Base-by-base conservation (phyloP, 345 rosid species). In the Dovyalis caffra region DNA sequence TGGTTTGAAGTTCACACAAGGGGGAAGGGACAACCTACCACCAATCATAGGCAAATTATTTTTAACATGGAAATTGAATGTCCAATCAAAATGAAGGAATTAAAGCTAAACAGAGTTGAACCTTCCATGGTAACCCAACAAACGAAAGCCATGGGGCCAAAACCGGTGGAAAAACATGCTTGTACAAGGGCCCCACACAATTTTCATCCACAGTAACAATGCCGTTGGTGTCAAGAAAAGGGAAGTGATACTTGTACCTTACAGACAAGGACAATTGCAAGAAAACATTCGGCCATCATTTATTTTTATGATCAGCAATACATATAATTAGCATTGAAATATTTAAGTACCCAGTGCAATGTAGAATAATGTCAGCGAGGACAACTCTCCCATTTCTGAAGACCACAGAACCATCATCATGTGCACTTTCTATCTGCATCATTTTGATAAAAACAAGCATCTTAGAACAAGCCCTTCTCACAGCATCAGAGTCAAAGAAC, bases 161-260 rank as follows among this genome's bases (percentile, higher is more conserved):
- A 21, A 33, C 75, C 8, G 97, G 95, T 25, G 94, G 92, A 73
- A 95, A 91, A 33, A 92, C 79, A 1, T 95, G 90, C 87, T 91
- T 83, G 84, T 92, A 95, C 25, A 92, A 72, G 56, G 99, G 97
- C 1, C 89, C 95, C 0, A 92, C 92, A 60, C 95, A 83, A 69
- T 90, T 92, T 68, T 91, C 97, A 60, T 92, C 97, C 72, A 91
- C 85, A 0, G 83, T 84, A 78, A 92, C 91, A 76, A 67, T 76
- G 73, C 92, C 95, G 33, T 77, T 78, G 66, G 93, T 90, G 68
- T 90, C 92, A n/a, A 94, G 93, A 83, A 94, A 94, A 25, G 98
- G 97, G 78, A 90, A 90, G 80, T 87, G 88, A 82, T 92, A 92
- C 80, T 90, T 91, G 87, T 90, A 94, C 91, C 98, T 94, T 74